phyloP scores from a whole-genome alignment of 2,329 filamentous ascomycete species.

The Delphinella strobiligena region DNA sequence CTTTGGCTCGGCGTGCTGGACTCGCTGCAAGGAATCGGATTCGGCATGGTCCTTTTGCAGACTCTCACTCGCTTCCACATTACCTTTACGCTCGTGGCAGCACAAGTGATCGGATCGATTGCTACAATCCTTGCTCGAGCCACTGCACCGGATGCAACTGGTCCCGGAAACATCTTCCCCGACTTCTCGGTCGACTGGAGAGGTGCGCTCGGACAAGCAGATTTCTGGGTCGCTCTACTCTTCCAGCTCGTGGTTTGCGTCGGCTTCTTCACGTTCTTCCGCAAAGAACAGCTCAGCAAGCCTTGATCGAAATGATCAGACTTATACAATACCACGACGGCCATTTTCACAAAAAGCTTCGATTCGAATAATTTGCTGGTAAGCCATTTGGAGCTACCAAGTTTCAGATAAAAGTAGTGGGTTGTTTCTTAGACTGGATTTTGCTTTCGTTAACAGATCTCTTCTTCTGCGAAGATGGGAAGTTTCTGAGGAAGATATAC shows the following conservation, averaged over 20 bases:
- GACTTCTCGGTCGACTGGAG: conserved; percentile 41
- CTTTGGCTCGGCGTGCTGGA: conserved; percentile 57
- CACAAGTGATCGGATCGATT: conserved; percentile 50
- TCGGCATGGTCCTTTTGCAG: conserved; percentile 56
- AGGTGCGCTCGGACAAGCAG: conserved; percentile 36
- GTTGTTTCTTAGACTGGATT: no score
- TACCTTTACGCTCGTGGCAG: conserved; percentile 46
- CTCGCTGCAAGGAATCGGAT: conserved; percentile 51
- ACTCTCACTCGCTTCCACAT: conserved; percentile 51
- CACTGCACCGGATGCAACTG: conserved; percentile 48
- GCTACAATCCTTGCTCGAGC: conserved; percentile 51
- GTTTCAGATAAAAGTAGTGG: no score
- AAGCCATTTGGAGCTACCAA: no score
- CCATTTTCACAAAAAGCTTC: neutral
- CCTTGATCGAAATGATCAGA: conserved; percentile 19
- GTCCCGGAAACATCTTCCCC: conserved; percentile 51
- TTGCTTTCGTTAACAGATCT: no score
- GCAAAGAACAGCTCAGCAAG: conserved; percentile 47
- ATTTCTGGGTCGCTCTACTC: conserved; percentile 50
- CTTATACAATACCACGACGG: neutral
- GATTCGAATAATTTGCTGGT: no score
- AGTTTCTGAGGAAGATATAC: neutral
- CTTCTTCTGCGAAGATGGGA: neutral
- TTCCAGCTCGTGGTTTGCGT: conserved; percentile 48
- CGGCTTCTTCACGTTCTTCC: conserved; percentile 45